These are phyloP conservation scores for Strobilomyces echinocephalus DNA, from an alignment of 768 basidiomycete species.

Conservation along the genomic window DNA sequence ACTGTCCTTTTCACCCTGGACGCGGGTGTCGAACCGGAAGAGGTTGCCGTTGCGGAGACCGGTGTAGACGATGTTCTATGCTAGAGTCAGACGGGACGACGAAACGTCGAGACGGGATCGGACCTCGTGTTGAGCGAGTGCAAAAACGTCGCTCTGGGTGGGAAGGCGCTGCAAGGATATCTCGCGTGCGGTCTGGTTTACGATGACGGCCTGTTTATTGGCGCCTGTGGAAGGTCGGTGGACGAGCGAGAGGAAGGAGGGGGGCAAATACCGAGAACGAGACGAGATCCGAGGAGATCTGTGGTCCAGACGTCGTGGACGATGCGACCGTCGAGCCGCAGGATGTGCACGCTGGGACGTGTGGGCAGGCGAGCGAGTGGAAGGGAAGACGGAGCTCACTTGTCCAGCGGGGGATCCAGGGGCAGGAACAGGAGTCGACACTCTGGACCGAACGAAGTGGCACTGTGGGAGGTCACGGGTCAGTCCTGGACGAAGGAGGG, in stretches of 20 bases:
- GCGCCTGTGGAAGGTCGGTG: slow-evolving; percentile 39
- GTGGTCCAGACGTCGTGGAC: slow-evolving; percentile 56
- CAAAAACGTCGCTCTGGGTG: slow-evolving; percentile 61
- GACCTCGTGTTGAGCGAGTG: slow-evolving; percentile 52
- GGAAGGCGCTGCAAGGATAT: slow-evolving; percentile 36
- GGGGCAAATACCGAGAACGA: slow-evolving; percentile 47
- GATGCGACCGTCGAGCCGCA: slow-evolving; percentile 33
- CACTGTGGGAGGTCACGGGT: slow-evolving; percentile 34
- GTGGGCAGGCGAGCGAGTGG: not conserved
- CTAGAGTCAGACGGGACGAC: not conserved
- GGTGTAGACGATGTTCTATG: slow-evolving; percentile 47
- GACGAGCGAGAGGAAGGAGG: not conserved
- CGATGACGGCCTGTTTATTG: slow-evolving; percentile 44
- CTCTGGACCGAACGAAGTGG: slow-evolving; percentile 52
- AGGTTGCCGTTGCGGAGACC: slow-evolving; percentile 60
- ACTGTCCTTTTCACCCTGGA: slow-evolving; percentile 32
- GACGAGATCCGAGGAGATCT: slow-evolving; percentile 42
- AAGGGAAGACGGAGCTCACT: slow-evolving; percentile 30
- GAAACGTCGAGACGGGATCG: slow-evolving; percentile 1
- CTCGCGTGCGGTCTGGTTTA: slow-evolving; percentile 46
- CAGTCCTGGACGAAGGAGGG: not conserved
- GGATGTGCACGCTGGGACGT: slow-evolving; percentile 10
- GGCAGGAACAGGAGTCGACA: slow-evolving; percentile 43
- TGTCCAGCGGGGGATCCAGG: slow-evolving; percentile 37
- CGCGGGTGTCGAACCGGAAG: slow-evolving; percentile 53